Percentiles rank a stretch among this genome's conserved stretches.
Evolutionary conservation across 345 rosid genomes (phyloP).

Genomic region (Combretum micranthum): DNA sequence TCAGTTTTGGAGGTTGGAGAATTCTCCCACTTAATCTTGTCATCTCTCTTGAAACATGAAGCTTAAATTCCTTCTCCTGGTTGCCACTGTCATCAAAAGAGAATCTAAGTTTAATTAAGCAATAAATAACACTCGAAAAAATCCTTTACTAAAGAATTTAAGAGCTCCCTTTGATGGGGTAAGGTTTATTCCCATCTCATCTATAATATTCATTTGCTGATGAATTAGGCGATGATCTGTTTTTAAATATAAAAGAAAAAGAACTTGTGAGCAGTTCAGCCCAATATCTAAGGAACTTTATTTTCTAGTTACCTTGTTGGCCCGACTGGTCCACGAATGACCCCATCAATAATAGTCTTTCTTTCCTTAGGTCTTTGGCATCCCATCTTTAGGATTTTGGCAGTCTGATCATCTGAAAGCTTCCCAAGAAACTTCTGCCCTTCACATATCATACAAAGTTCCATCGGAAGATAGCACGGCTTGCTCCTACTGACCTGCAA

Average conservation of each 20-base stretch:
- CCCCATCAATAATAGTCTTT: slow-evolving; percentile 66
- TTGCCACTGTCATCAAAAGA: slow-evolving; percentile 47
- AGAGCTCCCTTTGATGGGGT: too few species aligned
- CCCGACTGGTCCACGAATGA: slow-evolving; percentile 74
- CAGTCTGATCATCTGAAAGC: slow-evolving; percentile 93
- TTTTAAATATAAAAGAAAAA: slow-evolving; percentile 5
- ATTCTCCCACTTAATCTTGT: slow-evolving; percentile 75
- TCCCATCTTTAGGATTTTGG: slow-evolving; percentile 84
- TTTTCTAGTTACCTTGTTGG: slow-evolving; percentile 65
- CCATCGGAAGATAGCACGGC: slow-evolving; percentile 97
- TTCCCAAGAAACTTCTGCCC: slow-evolving; percentile 98
- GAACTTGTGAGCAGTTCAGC: background rate
- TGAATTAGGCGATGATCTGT: too few species aligned
- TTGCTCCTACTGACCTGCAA: slow-evolving; percentile 85
- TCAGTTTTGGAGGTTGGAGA: slow-evolving; percentile 90
- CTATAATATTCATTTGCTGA: too few species aligned
- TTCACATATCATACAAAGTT: slow-evolving; percentile 90
- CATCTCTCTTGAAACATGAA: slow-evolving; percentile 76
- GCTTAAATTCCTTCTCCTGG: slow-evolving; percentile 65
- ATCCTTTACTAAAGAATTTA: too few species aligned
- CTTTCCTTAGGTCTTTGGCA: slow-evolving; percentile 88
- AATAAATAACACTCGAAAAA: too few species aligned
- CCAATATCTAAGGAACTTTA: background rate
- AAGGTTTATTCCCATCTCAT: too few species aligned
- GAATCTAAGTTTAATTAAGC: background rate